phyloP scores from a whole-genome alignment of 208 protist genomes.

The Acanthamoeba triangularis region DNA sequence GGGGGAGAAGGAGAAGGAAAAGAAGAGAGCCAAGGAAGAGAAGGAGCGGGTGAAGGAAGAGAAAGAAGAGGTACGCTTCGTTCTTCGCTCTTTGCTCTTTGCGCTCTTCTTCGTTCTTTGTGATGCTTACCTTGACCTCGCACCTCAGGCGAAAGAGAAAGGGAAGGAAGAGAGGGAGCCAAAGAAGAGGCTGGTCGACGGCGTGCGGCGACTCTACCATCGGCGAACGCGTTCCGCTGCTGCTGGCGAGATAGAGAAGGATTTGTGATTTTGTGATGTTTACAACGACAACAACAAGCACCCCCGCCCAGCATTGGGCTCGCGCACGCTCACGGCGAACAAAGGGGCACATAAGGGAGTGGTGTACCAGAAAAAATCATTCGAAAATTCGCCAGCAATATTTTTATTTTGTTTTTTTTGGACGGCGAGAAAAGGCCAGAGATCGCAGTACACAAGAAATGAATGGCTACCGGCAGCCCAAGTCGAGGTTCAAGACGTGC shows the following conservation, averaged over 20 bases:
- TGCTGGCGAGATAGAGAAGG: not conserved
- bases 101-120: not conserved
- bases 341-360: too few species aligned
- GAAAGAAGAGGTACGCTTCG: not conserved
- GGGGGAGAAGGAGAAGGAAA: slow-evolving; percentile 45
- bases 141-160: not conserved
- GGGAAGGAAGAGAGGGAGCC: slow-evolving; percentile 16
- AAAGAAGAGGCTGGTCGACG: slow-evolving; percentile 49
- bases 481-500: not conserved
- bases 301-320: too few species aligned
- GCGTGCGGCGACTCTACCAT: slow-evolving; percentile 54
- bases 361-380: too few species aligned
- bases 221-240: slow-evolving; percentile 17
- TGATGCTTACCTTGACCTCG: not conserved
- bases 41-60: slow-evolving; percentile 6
- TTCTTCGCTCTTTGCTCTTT: not conserved
- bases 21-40: slow-evolving; percentile 1
- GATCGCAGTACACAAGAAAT: too few species aligned
- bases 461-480: not conserved
- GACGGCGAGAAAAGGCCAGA: too few species aligned
- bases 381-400: too few species aligned
- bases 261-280: too few species aligned
- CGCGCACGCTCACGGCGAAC: too few species aligned
- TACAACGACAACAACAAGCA: not conserved
- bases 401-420: too few species aligned